Evolutionary conservation across 805 yeast species (phyloP).

Genomic region (Spathaspora gorwiae): DNA sequence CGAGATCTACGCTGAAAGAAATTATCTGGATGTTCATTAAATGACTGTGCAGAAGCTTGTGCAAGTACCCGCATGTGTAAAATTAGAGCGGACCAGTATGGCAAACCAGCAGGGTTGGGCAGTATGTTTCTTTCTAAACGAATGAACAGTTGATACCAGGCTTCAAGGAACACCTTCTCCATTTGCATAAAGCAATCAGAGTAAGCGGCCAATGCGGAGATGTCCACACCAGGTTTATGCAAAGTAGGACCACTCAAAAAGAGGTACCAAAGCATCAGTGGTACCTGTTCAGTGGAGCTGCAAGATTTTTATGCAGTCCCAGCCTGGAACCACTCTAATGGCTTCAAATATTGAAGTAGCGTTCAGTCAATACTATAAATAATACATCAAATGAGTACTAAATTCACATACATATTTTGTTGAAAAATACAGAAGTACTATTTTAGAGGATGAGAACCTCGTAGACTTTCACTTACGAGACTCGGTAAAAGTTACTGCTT

Average conservation of each 20-base stretch:
- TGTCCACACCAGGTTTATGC: not conserved
- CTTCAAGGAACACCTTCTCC: not conserved
- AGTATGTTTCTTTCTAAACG: not conserved
- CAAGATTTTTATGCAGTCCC: no score
- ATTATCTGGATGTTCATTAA: no score
- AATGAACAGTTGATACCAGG: not conserved
- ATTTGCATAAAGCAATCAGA: not conserved
- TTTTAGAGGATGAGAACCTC: no score
- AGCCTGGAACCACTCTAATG: no score
- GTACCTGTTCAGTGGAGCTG: not conserved
- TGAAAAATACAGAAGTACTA: no score
- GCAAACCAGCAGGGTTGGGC: not conserved
- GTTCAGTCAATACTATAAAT: no score
- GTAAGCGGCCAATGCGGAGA: not conserved
- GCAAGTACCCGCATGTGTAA: not conserved
- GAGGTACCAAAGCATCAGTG: not conserved
- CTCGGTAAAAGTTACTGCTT: no score
- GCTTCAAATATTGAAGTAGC: no score
- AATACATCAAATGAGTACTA: no score
- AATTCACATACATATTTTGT: no score
- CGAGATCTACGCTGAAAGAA: not conserved
- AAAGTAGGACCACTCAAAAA: not conserved
- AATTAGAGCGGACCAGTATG: not conserved
- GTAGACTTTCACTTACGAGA: no score
- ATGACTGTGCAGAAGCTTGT: not conserved